These are phyloP conservation scores for Collybia nuda DNA, from an alignment of 768 basidiomycete species.

Conservation along the genomic window DNA sequence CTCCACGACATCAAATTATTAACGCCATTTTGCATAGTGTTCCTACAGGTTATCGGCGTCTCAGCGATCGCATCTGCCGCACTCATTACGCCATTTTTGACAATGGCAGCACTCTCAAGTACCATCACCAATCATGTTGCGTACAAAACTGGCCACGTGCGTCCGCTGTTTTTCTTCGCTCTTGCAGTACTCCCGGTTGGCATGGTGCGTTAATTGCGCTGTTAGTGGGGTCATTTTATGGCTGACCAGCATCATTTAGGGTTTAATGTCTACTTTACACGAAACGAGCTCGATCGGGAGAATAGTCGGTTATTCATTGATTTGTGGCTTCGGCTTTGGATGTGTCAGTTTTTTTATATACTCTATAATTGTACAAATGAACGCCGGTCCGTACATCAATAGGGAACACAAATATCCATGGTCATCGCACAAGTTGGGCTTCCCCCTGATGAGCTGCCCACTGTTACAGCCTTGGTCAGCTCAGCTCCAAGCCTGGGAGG, in stretches of 20 bases:
- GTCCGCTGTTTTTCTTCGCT: slow-evolving; percentile 9
- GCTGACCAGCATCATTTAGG: slow-evolving; percentile 7
- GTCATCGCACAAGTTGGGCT: slow-evolving; percentile 23
- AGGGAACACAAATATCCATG: slow-evolving; percentile 21
- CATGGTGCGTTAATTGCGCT: slow-evolving; percentile 12
- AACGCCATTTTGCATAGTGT: slow-evolving; percentile 10
- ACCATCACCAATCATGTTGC: slow-evolving; percentile 13
- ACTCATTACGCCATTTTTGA: slow-evolving; percentile 21
- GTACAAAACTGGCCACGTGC: slow-evolving; percentile 12
- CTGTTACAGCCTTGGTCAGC: slow-evolving; percentile 21
- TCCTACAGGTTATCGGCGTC: slow-evolving; percentile 21
- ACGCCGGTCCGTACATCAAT: not conserved
- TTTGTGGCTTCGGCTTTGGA: slow-evolving; percentile 22
- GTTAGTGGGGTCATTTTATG: not conserved
- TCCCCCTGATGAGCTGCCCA: slow-evolving; percentile 19
- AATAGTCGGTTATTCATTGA: slow-evolving; percentile 20
- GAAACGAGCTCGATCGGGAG: slow-evolving; percentile 18
- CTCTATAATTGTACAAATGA: not conserved
- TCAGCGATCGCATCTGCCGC: slow-evolving; percentile 17
- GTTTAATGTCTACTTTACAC: slow-evolving; percentile 21
- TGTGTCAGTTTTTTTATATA: slow-evolving; percentile 11
- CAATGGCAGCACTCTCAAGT: slow-evolving; percentile 17
- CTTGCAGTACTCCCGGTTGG: slow-evolving; percentile 18
- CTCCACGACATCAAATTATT: slow-evolving; percentile 1
- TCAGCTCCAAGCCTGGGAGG: slow-evolving; percentile 19